These are phyloP conservation scores for Daedaleopsis sinensis DNA, from an alignment of 768 basidiomycete genomes.

Conservation along the genomic window DNA sequence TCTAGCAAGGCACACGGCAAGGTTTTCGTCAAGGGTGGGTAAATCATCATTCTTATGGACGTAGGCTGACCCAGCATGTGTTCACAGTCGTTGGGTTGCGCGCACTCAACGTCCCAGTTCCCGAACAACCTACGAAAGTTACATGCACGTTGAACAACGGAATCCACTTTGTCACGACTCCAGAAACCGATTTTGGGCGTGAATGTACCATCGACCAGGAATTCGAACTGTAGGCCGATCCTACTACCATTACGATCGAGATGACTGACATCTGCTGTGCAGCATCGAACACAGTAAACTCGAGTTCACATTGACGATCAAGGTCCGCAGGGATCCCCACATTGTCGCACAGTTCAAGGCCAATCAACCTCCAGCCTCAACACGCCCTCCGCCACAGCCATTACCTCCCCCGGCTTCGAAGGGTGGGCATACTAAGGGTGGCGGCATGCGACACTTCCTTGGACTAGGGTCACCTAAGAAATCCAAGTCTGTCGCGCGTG, in stretches of 20 bases:
- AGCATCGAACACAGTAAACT: conserved; percentile 94
- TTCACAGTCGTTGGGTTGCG: conserved; percentile 73
- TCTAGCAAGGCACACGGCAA: conserved; percentile 85
- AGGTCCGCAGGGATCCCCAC: conserved; percentile 85
- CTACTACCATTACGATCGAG: not conserved
- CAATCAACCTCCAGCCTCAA: conserved; percentile 46
- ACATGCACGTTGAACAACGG: conserved; percentile 95
- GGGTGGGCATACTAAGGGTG: conserved; percentile 38
- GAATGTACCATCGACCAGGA: conserved; percentile 81
- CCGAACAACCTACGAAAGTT: conserved; percentile 70
- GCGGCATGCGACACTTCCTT: conserved; percentile 77
- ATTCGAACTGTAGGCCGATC: conserved; percentile 76
- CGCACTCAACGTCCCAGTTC: conserved; percentile 76
- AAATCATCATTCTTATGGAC: too few species aligned
- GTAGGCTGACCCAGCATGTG: conserved; percentile 17
- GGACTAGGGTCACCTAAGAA: conserved; percentile 69
- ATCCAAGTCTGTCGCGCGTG: conserved; percentile 38
- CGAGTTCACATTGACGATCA: conserved; percentile 90
- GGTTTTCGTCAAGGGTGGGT: conserved; percentile 88
- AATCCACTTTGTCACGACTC: conserved; percentile 93
- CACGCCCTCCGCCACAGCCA: conserved; percentile 37
- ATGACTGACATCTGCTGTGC: not conserved
- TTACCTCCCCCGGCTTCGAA: conserved; percentile 56
- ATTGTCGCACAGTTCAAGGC: conserved; percentile 78
- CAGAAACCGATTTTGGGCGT: conserved; percentile 61